These are phyloP conservation scores for Ilex aquifolium DNA, from an alignment of 257 asterid genomes.

Conservation along the genomic window DNA sequence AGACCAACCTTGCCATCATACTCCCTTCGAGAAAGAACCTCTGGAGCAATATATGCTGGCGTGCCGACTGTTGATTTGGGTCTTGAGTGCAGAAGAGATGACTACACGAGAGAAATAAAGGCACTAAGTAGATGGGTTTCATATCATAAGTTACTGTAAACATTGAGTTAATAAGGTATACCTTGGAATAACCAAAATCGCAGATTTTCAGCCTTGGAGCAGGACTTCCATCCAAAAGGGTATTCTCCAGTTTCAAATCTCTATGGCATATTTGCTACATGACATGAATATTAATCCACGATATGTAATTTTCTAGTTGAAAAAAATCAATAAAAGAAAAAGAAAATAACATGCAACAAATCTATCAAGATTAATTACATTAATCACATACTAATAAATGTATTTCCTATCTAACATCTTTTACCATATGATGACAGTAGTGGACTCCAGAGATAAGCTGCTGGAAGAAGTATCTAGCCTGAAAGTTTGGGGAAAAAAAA, in stretches of 20 bases:
- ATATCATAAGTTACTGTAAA: no score
- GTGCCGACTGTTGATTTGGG: conserved; percentile 82
- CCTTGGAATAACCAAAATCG: conserved; percentile 41
- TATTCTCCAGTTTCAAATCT: conserved; percentile 37
- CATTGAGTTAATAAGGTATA: background rate
- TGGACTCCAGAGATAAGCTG: conserved; percentile 36
- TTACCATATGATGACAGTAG: conserved; percentile 35
- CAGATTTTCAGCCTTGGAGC: conserved; percentile 38
- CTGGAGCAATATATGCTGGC: conserved; percentile 73
- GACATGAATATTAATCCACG: background rate
- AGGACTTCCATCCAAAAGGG: conserved; percentile 32
- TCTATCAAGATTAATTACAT: background rate
- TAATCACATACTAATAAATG: background rate
- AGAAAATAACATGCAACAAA: background rate
- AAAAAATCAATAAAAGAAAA: background rate
- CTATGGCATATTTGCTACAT: conserved; percentile 37
- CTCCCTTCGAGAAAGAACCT: conserved; percentile 64
- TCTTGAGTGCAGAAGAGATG: conserved; percentile 35
- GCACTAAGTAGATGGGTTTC: background rate
- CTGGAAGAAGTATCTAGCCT: conserved; percentile 44
- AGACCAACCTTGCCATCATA: conserved; percentile 63
- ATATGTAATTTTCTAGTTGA: background rate
- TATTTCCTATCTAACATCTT: background rate
- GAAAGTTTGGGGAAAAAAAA: conserved; percentile 2
- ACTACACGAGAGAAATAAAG: conserved; percentile 12